Base-by-base conservation (phyloP, 2,329 filamentous ascomycete genomes). In the Colletotrichum navitas region DNA sequence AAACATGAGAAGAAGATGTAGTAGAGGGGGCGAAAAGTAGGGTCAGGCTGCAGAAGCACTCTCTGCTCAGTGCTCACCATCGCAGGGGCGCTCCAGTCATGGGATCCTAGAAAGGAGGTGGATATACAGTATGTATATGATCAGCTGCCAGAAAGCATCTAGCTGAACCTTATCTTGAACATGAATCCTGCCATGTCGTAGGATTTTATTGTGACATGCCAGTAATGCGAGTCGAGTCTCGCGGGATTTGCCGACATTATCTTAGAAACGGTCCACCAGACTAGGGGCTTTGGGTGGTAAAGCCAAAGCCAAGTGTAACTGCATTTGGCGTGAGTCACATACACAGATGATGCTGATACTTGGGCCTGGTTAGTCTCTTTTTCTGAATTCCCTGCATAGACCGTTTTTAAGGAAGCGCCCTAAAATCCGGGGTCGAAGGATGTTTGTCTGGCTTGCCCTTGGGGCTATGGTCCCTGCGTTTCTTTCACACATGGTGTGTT, bases 361-460 rank as follows among this genome's bases (percentile, higher is more conserved):
- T 52, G 14, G n/a, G 34, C 34, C 14, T 12, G 52, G 26, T 39
- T 36, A 29, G 29, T n/a, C 32, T 54, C 29, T 26, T 55, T 18
- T 2, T 18, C 6, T 1, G 4, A 3, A 16, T 55, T 45, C 54
- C 32, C 21, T 66, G 32, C 56, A 61, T 41, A 55, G 41, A 12
- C 49, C 4, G 32, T 56, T 26, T 16, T 16, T 41, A 47, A 51
- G 63, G 49, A 36, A 68, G 43, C 29, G 51, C 43, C 51, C 34
- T 63, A 63, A 63, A 71, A 67, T 45, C 68, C 45, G 63, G 63
- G 63, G 63, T 63, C 51, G 36, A 12, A 51, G 41, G 41, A 45
- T 51, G 58, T 52, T 51, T 29, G 45, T 18, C 41, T 32, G 21
- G 36, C 10, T 26, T 43, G 21, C 41, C 51, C 34, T 34, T 58